Base-by-base conservation (phyloP, 1,139 yeast species). In the Yamadazyma jaroonii region DNA sequence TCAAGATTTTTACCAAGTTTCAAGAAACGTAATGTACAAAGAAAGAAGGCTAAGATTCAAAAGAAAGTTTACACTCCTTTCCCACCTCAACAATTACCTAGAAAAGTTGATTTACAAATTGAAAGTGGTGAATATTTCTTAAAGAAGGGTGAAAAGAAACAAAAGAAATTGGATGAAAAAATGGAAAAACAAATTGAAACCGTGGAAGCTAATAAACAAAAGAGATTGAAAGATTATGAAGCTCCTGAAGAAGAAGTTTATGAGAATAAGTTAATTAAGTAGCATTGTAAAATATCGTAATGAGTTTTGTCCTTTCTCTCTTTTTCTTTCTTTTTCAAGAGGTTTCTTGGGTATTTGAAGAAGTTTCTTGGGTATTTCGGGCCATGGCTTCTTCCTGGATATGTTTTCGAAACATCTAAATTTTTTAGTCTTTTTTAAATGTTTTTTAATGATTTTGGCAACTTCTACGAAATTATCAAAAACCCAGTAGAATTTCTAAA, bases 111-210 rank as follows among this genome's bases (percentile, higher is more conserved):
- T 78, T 70, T 90, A 59, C 95, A 90, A 67, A 89, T 94, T 64
- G 98, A 92, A 66, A 83, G 95, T 71, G 99, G 99, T 78, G 98
- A 94, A 62, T 92, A 88, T 69, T 92, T 92, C 79, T 74, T 92
- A 66, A 87, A 88, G 43, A 85, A 87, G 67, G 77, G 71, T 52
- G 96, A 90, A 53, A 86, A 85, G 71, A 84, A 80, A 45, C 67
- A 72, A 49, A 82, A 78, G 62, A 80, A 82, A 52, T 67, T 83
- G 49, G 83, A 82, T 45, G 90, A 84, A 53, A 87, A 87, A 74
- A 78, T 82, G 48, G 87, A 80, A 38, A 80, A 84, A 57, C 94
- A 90, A 57, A 81, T 76, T 39, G 89, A 79, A 47, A 79, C 76
- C 47, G 80, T 82, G 52, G 80, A 73, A 38, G 73, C 71, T 41